Evolutionary conservation across 257 asterid species (phyloP), one percentile per base, ranked within the genome.

Genomic region (Cynanchum wilfordii): DNA sequence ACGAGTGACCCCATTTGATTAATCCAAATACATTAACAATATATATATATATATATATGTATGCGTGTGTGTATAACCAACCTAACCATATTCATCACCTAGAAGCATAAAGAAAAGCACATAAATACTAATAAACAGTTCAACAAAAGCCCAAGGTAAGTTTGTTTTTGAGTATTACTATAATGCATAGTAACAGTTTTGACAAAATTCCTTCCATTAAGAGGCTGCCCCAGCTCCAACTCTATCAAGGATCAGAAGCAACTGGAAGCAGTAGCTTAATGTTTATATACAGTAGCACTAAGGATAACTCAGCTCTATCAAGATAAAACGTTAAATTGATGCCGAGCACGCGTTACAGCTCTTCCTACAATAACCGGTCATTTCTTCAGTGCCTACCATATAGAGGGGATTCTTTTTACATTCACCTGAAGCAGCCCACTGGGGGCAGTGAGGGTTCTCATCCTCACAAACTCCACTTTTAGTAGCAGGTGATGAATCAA

Each of bases 381-480:
- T 71, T 0, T 45, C 74, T 42, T 82, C 74, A 22, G 76, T 16
- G 45, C 96, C 96, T 49, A 84, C 73, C 96, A 90, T 90, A 78
- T 86, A 88, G 5, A 62, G 2, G 13, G 89, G 88, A 77, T 90
- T 89, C 78, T 78, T 86, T 10, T 75, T 74, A 24, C 97, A 90
- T 80, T 92, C 98, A 52, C 97, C 95, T n/a, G 42, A 38, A 50
- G 86, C 83, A 68, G 95, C 95, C 96, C 95, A 88, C 0, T 59
- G 13, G 1, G 84, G 2, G 79, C 96, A 92, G 66, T 79, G 82
- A 25, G 85, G 78, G 74, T 90, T 42, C 76, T 75, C 68, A 12
- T 89, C 94, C 0, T 59, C 73, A 79, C 95, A 92, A 4, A 56
- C 91, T 66, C 72, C 73, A 20, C 56, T 15, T 10, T 15, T 24